Percentiles rank a stretch among this genome's conserved stretches.
phyloP scores from a whole-genome alignment of 306 rosid genomes.

The Fragaria vesca region DNA sequence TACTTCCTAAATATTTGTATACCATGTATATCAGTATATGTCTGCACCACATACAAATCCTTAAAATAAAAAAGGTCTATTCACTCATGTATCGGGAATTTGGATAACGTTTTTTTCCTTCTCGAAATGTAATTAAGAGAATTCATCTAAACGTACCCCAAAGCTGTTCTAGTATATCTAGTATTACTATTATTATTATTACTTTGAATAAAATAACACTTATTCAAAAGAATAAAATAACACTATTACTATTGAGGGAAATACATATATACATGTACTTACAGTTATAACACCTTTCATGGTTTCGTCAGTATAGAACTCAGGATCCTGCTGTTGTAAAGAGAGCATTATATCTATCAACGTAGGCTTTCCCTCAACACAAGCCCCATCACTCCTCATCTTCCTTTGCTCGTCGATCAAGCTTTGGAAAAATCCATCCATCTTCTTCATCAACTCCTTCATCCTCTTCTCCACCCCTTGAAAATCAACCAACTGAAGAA shows the following conservation, averaged over 20 bases:
- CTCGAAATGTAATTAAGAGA: too few species aligned
- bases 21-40: too few species aligned
- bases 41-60: too few species aligned
- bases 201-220: too few species aligned
- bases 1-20: too few species aligned
- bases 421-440: constrained; percentile 30
- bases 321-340: constrained; percentile 28
- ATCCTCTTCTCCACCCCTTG: constrained; percentile 33
- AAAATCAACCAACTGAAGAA: constrained; percentile 20
- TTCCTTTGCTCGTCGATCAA: constrained; percentile 24
- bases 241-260: too few species aligned
- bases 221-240: too few species aligned
- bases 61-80: too few species aligned
- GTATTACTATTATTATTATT: too few species aligned
- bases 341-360: constrained; percentile 33
- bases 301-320: constrained; percentile 26
- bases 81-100: too few species aligned
- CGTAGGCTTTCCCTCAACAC: background rate
- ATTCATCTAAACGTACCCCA: background rate
- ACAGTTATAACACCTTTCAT: constrained; percentile 38
- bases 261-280: background rate
- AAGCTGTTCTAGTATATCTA: background rate
- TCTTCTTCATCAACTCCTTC: constrained; percentile 12
- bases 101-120: too few species aligned
- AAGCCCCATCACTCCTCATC: too few species aligned